phyloP scores from a whole-genome alignment of 140 eudicot species.

The Cichorium intybus region DNA sequence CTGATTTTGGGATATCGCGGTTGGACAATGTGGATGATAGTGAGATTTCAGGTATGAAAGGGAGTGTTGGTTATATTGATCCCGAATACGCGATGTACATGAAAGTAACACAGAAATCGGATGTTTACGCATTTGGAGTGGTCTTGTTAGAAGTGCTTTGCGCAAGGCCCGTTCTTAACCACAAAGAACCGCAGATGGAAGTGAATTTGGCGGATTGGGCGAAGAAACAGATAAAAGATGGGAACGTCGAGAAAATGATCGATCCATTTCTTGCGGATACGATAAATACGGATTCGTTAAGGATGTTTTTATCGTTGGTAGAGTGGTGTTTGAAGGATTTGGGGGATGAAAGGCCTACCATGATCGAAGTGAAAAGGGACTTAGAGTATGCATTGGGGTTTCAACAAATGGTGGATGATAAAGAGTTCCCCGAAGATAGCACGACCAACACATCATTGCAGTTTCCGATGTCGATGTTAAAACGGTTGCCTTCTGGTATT shows the following conservation, averaged over 20 bases:
- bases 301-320: conserved; percentile 39
- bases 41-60: conserved; percentile 36
- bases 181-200: conserved; percentile 34
- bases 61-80: conserved; percentile 64
- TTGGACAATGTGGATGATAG: conserved; percentile 37
- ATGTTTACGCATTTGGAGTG: conserved; percentile 61
- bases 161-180: conserved; percentile 46
- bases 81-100: conserved; percentile 49
- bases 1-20: conserved; percentile 62
- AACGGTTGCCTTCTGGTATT: conserved; percentile 37
- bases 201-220: conserved; percentile 58
- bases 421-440: conserved; percentile 44
- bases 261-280: conserved; percentile 44
- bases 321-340: conserved; percentile 43
- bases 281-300: conserved; percentile 38
- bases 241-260: conserved; percentile 32
- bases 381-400: conserved; percentile 49
- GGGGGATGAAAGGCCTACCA: conserved; percentile 55
- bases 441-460: conserved; percentile 38
- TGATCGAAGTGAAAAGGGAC: conserved; percentile 62
- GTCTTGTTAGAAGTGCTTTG: conserved; percentile 61
- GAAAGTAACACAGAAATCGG: conserved; percentile 51
- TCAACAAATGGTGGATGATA: conserved; percentile 29
- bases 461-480: conserved; percentile 24
- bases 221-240: conserved; percentile 25